Conservation (phyloP, 2,329 filamentous ascomycete species). For the Coniochaeta pulveracea region DNA sequence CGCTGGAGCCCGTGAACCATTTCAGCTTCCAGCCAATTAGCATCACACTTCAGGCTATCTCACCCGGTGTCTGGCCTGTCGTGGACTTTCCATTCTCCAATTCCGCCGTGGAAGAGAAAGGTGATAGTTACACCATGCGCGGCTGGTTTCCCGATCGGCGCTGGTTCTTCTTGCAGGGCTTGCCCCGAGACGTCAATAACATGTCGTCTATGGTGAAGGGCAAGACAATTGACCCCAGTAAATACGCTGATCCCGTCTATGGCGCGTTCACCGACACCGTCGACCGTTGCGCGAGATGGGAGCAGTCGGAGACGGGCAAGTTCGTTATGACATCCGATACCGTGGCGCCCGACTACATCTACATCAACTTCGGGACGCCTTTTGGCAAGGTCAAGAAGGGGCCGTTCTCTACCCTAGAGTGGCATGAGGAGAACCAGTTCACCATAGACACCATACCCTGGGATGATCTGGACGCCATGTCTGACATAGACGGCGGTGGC, state of each 20-base stretch:
- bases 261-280: constrained; percentile 20
- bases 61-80: too few species aligned
- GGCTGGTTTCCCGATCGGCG: constrained; percentile 30
- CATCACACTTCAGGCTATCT: too few species aligned
- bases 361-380: constrained; percentile 23
- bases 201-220: constrained; percentile 17
- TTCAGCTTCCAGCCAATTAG: too few species aligned
- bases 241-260: constrained; percentile 16
- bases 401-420: constrained; percentile 18
- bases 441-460: constrained; percentile 30
- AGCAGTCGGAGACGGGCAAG: constrained; percentile 25
- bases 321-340: constrained; percentile 20
- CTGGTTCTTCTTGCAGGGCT: constrained; percentile 22
- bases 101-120: too few species aligned
- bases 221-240: constrained; percentile 9
- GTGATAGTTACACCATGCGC: too few species aligned
- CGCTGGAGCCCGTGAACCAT: too few species aligned
- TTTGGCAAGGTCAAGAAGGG: constrained; percentile 11
- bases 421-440: constrained; percentile 27
- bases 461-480: constrained; percentile 18
- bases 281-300: constrained; percentile 31
- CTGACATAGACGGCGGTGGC: constrained; percentile 10
- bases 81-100: too few species aligned
- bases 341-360: constrained; percentile 24
- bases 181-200: constrained; percentile 19